Evolutionary conservation across 768 basidiomycete species (phyloP), one percentile per base, ranked within the genome.

Genomic region (Naematelia aurantialba): DNA sequence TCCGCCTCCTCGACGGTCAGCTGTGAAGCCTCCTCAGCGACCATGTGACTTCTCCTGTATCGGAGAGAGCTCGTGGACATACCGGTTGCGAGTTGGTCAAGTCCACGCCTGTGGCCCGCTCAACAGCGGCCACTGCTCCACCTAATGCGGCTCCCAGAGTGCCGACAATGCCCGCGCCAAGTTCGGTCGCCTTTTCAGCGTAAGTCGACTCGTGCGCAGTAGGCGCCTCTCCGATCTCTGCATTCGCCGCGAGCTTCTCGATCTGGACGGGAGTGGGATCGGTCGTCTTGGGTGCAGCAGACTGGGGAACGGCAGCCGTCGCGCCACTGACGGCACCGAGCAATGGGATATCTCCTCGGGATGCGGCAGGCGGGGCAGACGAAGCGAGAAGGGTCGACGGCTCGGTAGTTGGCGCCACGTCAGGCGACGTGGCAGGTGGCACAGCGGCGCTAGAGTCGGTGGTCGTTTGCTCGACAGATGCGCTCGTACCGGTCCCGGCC

Each of bases 1-100:
- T 72, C 65, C 24, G 75, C 75, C 63, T 74, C 71, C 25, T 67
- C 65, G 54, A 76, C 64, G 10, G 73, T 61, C 54, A 76, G 57
- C 75, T 76, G 62, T 44, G 10, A 11, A 26, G 55, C 55, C 49
- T 52, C 53, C 50, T 39, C 50, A 46, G 17, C 2, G 13, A 39
- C 39, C 8, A 45, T 5, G 17, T 31, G 5, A 14, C 12, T 39
- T 39, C 8, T 39, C 8, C 12, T 19, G 21, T 27, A 25, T 10
- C 8, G 30, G 24, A 21, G 19, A 34, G 27, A 2, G 22, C 14
- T 12, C 14, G 22, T 24, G 45, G 31, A 70, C 75, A 68, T 39
- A 76, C 75, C 21, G 75, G 73, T 13, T 69, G 47, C 22, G 58
- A 34, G 55, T 72, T 68, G 22, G 68, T 59, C 24, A 76, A 39